phyloP scores from a whole-genome alignment of 2,329 filamentous ascomycete genomes.

The Dactylellina sp. region DNA sequence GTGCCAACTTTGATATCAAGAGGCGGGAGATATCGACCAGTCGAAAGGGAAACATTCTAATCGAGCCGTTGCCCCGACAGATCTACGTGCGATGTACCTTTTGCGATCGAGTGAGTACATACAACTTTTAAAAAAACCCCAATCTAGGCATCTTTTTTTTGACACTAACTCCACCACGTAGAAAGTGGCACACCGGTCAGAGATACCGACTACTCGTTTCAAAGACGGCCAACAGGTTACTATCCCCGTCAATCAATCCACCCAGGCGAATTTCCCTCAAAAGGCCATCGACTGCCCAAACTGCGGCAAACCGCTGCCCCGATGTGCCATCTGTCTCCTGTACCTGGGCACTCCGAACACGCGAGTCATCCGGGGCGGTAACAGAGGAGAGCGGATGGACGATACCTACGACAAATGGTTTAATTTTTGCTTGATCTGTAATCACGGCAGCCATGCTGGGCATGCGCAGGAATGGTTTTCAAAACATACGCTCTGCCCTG shows the following conservation, averaged over 20 bases:
- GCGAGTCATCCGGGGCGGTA: constrained; percentile 67
- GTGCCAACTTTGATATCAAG: constrained; percentile 81
- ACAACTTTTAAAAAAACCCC: too few species aligned
- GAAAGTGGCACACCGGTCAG: constrained; percentile 61
- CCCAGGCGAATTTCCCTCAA: constrained; percentile 43
- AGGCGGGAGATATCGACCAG: constrained; percentile 76
- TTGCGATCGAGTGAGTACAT: constrained; percentile 70
- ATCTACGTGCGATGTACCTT: constrained; percentile 81
- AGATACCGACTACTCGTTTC: constrained; percentile 52
- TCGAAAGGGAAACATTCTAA: constrained; percentile 72
- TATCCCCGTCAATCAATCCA: constrained; percentile 67
- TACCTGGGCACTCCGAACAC: constrained; percentile 74
- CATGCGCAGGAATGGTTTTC: constrained; percentile 76
- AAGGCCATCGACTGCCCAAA: constrained; percentile 74
- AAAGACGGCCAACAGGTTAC: constrained; percentile 63
- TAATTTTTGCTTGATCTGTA: constrained; percentile 76
- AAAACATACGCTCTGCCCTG: constrained; percentile 74
- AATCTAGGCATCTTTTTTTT: constrained; percentile 32
- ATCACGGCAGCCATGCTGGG: constrained; percentile 76
- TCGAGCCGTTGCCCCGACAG: constrained; percentile 75
- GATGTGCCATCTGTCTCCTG: constrained; percentile 76
- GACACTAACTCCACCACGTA: constrained; percentile 41
- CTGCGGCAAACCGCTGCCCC: constrained; percentile 75
- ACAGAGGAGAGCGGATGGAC: constrained; percentile 65
- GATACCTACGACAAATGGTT: constrained; percentile 67